These are phyloP conservation scores for Talaromyces funiculosus DNA, from an alignment of 2,329 filamentous ascomycete species.

Conservation along the genomic window DNA sequence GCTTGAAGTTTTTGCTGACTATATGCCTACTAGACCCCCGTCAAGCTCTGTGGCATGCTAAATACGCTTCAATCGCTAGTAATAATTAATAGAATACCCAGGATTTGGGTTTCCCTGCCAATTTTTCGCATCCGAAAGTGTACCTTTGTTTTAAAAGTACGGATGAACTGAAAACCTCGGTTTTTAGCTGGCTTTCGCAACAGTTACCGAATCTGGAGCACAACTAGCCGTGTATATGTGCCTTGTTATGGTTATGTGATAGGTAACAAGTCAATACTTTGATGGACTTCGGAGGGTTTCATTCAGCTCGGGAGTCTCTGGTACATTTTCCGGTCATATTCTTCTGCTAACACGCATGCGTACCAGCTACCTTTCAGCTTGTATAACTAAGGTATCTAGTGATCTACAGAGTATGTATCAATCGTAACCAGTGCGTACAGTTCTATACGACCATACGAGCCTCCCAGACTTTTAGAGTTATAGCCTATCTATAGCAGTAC, in stretches of 20 bases:
- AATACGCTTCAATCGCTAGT: neutral
- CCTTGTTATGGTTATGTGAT: neutral
- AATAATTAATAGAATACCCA: neutral
- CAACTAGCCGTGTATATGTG: neutral
- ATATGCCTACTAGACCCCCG: neutral
- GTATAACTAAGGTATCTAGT: neutral
- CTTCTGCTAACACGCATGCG: neutral
- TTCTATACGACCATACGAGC: neutral
- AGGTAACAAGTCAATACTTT: neutral
- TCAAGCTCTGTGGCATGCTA: neutral
- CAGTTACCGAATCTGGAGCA: too few species aligned
- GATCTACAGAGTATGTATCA: neutral
- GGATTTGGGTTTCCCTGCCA: too few species aligned
- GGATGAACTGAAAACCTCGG: too few species aligned
- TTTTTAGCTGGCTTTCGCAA: neutral
- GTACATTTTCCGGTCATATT: neutral
- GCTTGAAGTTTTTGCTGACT: neutral
- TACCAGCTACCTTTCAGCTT: neutral
- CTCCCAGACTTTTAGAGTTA: neutral
- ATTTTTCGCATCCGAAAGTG: too few species aligned
- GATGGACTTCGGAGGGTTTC: neutral
- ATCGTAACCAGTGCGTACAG: neutral
- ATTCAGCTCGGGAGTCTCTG: neutral
- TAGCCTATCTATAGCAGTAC: neutral
- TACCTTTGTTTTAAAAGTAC: too few species aligned